phyloP scores from a whole-genome alignment of 2,329 filamentous ascomycete species.

The Cercospora janseana region DNA sequence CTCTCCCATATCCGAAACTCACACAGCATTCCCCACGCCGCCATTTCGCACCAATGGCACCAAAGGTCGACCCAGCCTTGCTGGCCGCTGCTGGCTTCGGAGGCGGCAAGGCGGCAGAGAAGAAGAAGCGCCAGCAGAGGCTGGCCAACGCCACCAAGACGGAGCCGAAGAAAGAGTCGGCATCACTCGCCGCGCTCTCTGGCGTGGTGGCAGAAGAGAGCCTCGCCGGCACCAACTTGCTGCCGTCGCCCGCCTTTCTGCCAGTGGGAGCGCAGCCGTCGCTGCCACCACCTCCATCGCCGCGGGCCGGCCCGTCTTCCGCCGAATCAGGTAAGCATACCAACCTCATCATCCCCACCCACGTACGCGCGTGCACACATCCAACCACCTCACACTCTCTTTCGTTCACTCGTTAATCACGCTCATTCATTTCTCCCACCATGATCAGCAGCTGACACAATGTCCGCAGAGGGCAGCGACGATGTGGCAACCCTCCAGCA shows the following conservation, averaged over 20 bases:
- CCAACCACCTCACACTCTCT: not conserved
- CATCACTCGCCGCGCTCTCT: not conserved
- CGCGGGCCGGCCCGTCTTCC: not conserved
- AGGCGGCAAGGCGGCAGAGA: not conserved
- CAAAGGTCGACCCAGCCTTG: not conserved
- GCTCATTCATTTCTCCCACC: not conserved
- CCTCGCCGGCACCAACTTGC: not conserved
- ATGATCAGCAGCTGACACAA: constrained; percentile 5
- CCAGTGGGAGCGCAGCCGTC: not conserved
- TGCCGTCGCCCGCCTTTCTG: too few relatives aligned
- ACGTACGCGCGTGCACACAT: not conserved
- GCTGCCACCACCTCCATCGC: not conserved
- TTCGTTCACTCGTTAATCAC: not conserved
- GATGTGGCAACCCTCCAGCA: not conserved
- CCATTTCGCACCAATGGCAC: not conserved
- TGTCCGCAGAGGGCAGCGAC: not conserved
- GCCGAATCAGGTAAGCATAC: not conserved
- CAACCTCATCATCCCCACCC: not conserved
- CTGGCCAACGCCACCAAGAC: not conserved
- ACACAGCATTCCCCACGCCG: not conserved
- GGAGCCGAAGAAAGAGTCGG: not conserved
- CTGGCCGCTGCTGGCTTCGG: constrained; percentile 3
- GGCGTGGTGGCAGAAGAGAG: not conserved
- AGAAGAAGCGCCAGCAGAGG: not conserved
- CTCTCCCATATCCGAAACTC: constrained; percentile 2